A percentile compares a stretch with the other conserved stretches of the same genome.
These are phyloP conservation scores for Candida tallmaniae DNA, from an alignment of 805 yeast species.

Conservation along the genomic window DNA sequence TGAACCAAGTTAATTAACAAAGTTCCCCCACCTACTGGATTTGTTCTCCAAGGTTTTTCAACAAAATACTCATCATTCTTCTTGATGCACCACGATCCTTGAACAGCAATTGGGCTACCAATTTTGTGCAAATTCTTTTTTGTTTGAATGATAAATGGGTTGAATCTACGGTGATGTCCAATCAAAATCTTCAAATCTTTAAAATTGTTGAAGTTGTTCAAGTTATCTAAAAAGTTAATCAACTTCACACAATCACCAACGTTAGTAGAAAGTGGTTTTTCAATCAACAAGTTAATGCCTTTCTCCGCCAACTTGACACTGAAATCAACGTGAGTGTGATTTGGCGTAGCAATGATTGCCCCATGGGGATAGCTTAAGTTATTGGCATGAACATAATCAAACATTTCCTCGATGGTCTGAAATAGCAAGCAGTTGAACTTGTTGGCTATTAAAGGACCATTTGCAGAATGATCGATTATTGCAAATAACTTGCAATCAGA, in stretches of 20 bases:
- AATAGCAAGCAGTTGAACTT: constrained; percentile 22
- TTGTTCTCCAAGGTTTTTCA: constrained; percentile 37
- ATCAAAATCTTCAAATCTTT: constrained; percentile 29
- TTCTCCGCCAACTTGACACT: constrained; percentile 28
- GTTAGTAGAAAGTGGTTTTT: constrained; percentile 35
- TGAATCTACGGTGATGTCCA: constrained; percentile 41
- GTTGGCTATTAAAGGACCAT: constrained; percentile 27
- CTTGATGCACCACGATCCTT: constrained; percentile 38
- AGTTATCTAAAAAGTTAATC: constrained; percentile 8
- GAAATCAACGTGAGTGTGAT: constrained; percentile 35
- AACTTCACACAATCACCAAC: constrained; percentile 32
- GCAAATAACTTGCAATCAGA: constrained; percentile 26
- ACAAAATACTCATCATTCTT: constrained; percentile 32
- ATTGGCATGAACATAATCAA: constrained; percentile 19
- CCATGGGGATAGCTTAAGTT: constrained; percentile 30
- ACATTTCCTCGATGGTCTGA: constrained; percentile 21
- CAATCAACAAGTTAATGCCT: constrained; percentile 36
- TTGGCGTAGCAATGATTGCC: constrained; percentile 40
- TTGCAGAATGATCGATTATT: constrained; percentile 29
- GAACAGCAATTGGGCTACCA: constrained; percentile 33
- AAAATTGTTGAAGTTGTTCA: constrained; percentile 12
- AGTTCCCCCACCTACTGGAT: constrained; percentile 30
- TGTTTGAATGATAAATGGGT: constrained; percentile 37
- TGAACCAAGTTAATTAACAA: constrained; percentile 38
- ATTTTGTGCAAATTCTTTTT: constrained; percentile 26